Evolutionary conservation across 2,329 filamentous ascomycete species (phyloP).

Genomic region (Sarocladium kiliense): DNA sequence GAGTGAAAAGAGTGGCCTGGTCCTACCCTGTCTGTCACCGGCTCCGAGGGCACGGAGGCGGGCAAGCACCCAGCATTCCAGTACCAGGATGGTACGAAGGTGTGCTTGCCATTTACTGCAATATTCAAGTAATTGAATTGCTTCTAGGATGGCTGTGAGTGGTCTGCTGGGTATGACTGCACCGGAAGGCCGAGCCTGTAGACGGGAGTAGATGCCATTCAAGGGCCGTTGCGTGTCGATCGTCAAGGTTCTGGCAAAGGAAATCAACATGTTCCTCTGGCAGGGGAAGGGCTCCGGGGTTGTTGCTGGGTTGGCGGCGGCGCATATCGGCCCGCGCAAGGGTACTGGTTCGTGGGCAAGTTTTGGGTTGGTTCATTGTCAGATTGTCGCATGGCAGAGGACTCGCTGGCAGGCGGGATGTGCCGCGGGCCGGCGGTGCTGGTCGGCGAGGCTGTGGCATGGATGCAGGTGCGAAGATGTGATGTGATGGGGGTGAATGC

Average conservation of each 20-base stretch:
- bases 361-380: not conserved
- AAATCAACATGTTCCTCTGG: not conserved
- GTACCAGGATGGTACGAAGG: not conserved
- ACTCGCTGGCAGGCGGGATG: not conserved
- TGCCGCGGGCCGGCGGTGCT: not conserved
- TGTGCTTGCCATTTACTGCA: too few relatives aligned
- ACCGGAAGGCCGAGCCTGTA: not conserved
- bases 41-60: conserved; percentile 5
- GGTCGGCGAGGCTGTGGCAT: not conserved
- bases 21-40: not conserved
- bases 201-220: not conserved
- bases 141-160: too few relatives aligned
- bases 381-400: not conserved
- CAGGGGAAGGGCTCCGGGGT: not conserved
- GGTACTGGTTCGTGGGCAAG: not conserved
- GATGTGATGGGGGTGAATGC: not conserved
- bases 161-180: not conserved
- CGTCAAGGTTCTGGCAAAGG: not conserved
- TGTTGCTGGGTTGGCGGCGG: not conserved
- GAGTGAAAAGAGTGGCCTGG: not conserved
- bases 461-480: not conserved
- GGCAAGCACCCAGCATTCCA: conserved; percentile 4
- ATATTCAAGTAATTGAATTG: too few relatives aligned
- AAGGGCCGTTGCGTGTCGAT: not conserved
- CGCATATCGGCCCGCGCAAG: not conserved